Base-by-base conservation (phyloP, 371 early-diverging fungal genomes). In the Apophysomyces elegans region DNA sequence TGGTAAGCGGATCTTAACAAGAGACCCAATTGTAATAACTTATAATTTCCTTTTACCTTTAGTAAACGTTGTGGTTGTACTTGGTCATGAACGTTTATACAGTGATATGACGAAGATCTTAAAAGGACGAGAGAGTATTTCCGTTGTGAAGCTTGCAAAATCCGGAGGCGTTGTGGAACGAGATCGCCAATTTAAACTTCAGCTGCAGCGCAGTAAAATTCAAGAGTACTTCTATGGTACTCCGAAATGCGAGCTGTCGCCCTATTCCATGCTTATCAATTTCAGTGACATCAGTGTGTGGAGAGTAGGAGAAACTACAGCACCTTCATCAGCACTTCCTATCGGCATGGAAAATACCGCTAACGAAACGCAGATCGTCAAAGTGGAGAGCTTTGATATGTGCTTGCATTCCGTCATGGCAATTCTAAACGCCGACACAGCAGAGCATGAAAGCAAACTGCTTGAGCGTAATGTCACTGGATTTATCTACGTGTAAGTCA, bases 221-320 rank as follows among this genome's bases (percentile, higher is more conserved):
- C 88, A 88, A 7, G 93, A 94, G 73, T 98, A 98, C 83, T 98
- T 98, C 83, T 96, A 97, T 75, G 99, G 99, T 4, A 91, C 92
- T 0, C 65, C 85, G 1, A 85, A 87, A 65, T 80, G 76, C 37
- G 93, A 93, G 63, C 69, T 94, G 46, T 88, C 89, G 11, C 96
- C 99, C 11, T 96, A 91, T 67, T 91, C 94, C 4, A 90, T 89
- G 59, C 83, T 90, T 26, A 86, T 95, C 41, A 80, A 85, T 13
- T 95, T 91, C 65, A 71, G 87, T 16, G 97, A 97, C 61, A 68
- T 96, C 14, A 76, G 75, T 32, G 83, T 97, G 5, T 84, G 93
- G 76, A 85, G 90, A 8, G 90, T 96, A 0, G 96, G 95, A n/a
- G 93, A 95, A 71, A 88, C 91, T 7, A 69, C 93, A 59, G 96